These are phyloP conservation scores for Leptomonas seymouri DNA, from an alignment of 208 protist genomes.

Conservation along the genomic window DNA sequence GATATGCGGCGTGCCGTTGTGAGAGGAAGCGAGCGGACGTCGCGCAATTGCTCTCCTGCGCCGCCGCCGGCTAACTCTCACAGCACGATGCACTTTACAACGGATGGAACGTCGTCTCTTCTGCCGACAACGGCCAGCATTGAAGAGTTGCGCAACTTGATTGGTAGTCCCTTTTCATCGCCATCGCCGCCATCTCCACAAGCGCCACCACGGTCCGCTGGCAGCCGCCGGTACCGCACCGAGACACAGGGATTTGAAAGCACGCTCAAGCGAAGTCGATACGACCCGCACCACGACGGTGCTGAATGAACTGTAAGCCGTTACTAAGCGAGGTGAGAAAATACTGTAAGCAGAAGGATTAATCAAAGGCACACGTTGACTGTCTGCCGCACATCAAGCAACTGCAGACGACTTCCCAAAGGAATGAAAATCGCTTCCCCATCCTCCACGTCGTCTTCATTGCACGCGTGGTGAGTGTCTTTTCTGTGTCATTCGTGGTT, in stretches of 20 bases:
- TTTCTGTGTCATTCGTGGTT: too few species aligned
- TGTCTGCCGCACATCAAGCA: too few species aligned
- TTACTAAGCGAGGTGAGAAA: too few species aligned
- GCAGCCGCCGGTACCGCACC: neutral
- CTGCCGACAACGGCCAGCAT: conserved; percentile 13
- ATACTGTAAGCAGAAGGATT: too few species aligned
- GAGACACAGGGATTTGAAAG: neutral
- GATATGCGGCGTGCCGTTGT: neutral
- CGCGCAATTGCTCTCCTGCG: conserved; percentile 8
- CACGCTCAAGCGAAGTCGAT: neutral
- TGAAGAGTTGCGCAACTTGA: conserved; percentile 32
- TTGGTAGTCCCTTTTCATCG: conserved; percentile 12
- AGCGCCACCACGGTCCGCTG: neutral
- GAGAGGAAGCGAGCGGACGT: neutral
- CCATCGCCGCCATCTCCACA: neutral
- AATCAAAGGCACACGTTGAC: too few species aligned
- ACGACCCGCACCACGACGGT: neutral
- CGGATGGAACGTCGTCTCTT: neutral
- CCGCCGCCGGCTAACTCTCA: neutral
- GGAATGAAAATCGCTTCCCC: too few species aligned
- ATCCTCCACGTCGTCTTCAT: too few species aligned
- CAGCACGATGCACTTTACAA: neutral
- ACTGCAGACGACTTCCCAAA: too few species aligned
- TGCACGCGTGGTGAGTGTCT: too few species aligned
- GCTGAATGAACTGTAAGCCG: too few species aligned